Percentiles rank a stretch among this genome's conserved stretches.
Evolutionary conservation across 495 filamentous ascomycete genomes (phyloP).

Genomic region (Sordaria brevicollis): DNA sequence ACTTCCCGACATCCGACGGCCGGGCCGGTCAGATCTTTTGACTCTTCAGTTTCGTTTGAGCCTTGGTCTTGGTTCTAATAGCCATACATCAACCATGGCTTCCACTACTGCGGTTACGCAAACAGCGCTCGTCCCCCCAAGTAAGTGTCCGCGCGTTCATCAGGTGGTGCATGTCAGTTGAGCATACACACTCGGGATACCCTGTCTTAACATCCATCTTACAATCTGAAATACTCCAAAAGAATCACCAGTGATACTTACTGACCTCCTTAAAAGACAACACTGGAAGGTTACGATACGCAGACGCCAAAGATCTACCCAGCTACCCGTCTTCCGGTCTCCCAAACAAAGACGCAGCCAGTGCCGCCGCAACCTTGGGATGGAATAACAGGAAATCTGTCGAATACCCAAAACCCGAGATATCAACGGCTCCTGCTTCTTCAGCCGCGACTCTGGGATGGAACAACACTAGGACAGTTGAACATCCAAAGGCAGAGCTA

Average conservation of each 20-base stretch:
- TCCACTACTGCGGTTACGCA: background rate
- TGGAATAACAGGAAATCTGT: constrained; percentile 55
- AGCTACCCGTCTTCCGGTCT: constrained; percentile 57
- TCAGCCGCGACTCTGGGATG: constrained; percentile 66
- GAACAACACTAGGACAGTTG: constrained; percentile 50
- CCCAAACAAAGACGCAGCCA: constrained; percentile 49
- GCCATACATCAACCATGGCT: background rate
- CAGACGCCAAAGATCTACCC: constrained; percentile 55
- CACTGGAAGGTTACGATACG: constrained; percentile 54
- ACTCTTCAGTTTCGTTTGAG: background rate
- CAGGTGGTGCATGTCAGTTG: background rate
- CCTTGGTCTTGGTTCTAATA: background rate
- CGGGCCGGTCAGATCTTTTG: background rate
- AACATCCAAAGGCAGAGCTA: constrained; percentile 46
- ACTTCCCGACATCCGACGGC: background rate
- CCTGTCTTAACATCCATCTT: background rate
- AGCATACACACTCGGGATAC: background rate
- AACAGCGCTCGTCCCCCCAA: background rate
- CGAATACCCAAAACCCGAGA: constrained; percentile 48
- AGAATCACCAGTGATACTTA: background rate
- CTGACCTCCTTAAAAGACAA: constrained; percentile 11
- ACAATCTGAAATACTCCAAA: background rate
- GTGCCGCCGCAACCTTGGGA: constrained; percentile 61
- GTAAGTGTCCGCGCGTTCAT: background rate
- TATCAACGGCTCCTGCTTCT: constrained; percentile 45